These are phyloP conservation scores for Ganoderma multipileum DNA, from an alignment of 1,284 basidiomycete genomes.

Conservation along the genomic window DNA sequence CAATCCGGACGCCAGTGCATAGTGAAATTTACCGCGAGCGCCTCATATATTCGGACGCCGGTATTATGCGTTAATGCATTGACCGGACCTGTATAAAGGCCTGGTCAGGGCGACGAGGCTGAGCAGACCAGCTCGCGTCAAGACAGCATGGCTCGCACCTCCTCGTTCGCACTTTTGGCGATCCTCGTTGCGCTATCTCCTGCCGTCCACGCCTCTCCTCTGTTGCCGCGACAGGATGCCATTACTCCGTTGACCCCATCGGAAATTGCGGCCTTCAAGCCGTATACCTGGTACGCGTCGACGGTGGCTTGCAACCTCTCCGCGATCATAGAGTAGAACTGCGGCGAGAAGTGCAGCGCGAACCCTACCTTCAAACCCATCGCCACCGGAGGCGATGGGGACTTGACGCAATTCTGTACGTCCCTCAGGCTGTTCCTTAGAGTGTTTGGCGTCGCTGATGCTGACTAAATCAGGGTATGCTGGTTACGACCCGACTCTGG, in stretches of 20 bases:
- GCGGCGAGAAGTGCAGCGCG: slow-evolving; percentile 60
- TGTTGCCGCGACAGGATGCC: background rate
- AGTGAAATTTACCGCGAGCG: background rate
- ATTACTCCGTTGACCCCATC: slow-evolving; percentile 47
- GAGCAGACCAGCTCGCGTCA: background rate
- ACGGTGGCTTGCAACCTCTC: slow-evolving; percentile 58
- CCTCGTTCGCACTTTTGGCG: background rate
- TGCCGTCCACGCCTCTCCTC: background rate
- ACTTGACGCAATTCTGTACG: slow-evolving; percentile 16
- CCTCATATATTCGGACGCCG: background rate
- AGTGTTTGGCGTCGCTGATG: background rate
- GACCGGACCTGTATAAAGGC: background rate
- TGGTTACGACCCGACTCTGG: slow-evolving; percentile 16
- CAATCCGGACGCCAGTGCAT: background rate
- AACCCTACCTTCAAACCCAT: slow-evolving; percentile 43
- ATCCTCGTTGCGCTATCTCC: background rate
- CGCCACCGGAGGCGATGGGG: slow-evolving; percentile 17
- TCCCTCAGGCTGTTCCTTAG: background rate
- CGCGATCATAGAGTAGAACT: slow-evolving; percentile 57
- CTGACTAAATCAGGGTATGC: slow-evolving; percentile 15
- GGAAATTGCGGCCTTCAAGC: slow-evolving; percentile 54
- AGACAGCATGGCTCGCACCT: background rate
- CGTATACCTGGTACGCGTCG: slow-evolving; percentile 62
- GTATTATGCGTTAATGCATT: background rate
- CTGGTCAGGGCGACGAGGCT: no score